These are phyloP conservation scores for Globisporangium viniferum DNA, from an alignment of 352 stramenopile species.

Conservation along the genomic window DNA sequence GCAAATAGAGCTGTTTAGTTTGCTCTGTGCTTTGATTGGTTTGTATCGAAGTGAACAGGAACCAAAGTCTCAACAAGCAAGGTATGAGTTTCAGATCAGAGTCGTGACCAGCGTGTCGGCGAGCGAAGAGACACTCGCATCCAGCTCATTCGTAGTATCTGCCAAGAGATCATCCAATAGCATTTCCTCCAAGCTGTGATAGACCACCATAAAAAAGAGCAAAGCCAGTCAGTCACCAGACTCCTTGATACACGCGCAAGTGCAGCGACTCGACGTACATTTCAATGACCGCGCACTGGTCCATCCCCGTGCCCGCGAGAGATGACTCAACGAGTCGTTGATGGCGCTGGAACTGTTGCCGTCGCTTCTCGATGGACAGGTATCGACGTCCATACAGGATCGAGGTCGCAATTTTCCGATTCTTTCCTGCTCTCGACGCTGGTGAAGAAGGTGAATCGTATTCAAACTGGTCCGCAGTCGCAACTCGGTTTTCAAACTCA, in stretches of 20 bases:
- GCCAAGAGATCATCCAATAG: conserved; percentile 32
- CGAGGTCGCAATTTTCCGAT: conserved; percentile 17
- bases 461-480: not conserved
- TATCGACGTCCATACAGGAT: conserved; percentile 18
- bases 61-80: not conserved
- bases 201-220: not conserved
- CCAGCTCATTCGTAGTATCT: conserved; percentile 26
- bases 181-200: conserved; percentile 28
- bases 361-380: conserved; percentile 41
- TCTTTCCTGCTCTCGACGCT: conserved; percentile 16
- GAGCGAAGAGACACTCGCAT: conserved; percentile 26
- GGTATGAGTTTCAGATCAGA: conserved; percentile 14
- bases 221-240: not conserved
- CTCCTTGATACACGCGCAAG: not conserved
- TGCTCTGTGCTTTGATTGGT: not conserved
- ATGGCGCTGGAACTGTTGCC: conserved; percentile 48
- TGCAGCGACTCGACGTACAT: conserved; percentile 32
- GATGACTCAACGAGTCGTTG: conserved; percentile 54
- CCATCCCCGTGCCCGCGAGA: conserved; percentile 48
- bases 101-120: conserved; percentile 26
- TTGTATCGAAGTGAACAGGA: not conserved
- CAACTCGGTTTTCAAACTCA: not conserved
- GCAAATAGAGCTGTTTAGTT: not conserved
- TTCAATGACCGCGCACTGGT: conserved; percentile 58
- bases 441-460: conserved; percentile 11